Conservation (phyloP, 345 rosid genomes). For the Citrus australasica region DNA sequence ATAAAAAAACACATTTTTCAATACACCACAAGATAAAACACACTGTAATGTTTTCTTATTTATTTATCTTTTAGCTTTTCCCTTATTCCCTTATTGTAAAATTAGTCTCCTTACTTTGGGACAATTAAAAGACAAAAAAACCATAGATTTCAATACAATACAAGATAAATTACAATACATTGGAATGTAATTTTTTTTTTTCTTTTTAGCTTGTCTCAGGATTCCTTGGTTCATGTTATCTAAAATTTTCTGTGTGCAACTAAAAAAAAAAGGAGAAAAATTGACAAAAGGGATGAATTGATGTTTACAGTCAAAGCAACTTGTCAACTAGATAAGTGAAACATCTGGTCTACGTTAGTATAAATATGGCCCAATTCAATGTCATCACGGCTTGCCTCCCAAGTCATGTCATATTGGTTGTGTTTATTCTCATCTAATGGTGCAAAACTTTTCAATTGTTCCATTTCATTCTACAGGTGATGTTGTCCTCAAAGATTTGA, state of each 20-base stretch:
- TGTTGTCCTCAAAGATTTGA: slow-evolving; percentile 94
- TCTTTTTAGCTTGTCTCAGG: too few species aligned
- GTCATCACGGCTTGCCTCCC: slow-evolving; percentile 14
- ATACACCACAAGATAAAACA: too few species aligned
- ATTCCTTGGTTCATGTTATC: not conserved
- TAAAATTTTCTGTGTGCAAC: not conserved
- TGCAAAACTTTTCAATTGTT: slow-evolving; percentile 2
- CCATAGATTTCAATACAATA: too few species aligned
- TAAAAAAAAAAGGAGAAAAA: not conserved
- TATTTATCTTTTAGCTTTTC: too few species aligned
- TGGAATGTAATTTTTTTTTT: too few species aligned
- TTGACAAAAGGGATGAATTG: not conserved
- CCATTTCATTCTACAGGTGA: slow-evolving; percentile 55
- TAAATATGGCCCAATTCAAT: not conserved
- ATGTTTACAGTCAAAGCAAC: not conserved
- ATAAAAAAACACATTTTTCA: too few species aligned
- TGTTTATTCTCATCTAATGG: not conserved
- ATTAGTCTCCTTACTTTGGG: too few species aligned
- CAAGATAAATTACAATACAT: too few species aligned
- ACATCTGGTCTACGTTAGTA: not conserved
- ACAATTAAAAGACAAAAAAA: too few species aligned
- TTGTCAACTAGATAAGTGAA: slow-evolving; percentile 13
- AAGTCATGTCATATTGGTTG: slow-evolving; percentile 7
- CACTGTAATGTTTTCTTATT: too few species aligned
- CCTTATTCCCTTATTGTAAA: too few species aligned